Evolutionary conservation across 2,329 filamentous ascomycete genomes (phyloP).

Genomic region (Paracorniculantispora psalliotae): DNA sequence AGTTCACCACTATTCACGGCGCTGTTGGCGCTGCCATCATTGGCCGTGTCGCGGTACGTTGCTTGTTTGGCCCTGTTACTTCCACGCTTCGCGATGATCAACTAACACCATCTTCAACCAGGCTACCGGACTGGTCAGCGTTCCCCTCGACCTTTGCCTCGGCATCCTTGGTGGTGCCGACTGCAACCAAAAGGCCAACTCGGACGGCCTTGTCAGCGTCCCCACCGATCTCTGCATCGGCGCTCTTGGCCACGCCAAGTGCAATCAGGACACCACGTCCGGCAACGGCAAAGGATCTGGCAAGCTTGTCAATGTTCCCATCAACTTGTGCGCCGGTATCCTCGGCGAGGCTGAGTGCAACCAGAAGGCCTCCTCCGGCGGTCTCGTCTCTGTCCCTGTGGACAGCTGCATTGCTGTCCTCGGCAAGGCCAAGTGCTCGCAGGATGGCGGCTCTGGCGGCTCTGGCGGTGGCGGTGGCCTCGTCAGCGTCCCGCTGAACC

Average conservation of each 20-base stretch:
- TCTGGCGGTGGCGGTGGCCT: background rate
- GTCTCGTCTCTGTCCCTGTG: constrained; percentile 4
- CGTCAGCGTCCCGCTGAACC: background rate
- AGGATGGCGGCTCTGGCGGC: background rate
- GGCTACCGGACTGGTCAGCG: background rate
- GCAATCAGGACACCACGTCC: background rate
- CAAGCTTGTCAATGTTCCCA: background rate
- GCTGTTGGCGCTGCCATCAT: background rate
- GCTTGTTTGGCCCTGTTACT: background rate
- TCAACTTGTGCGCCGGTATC: background rate
- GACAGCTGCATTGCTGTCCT: background rate
- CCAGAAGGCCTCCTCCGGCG: background rate
- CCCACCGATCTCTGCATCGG: background rate
- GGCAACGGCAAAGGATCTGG: background rate
- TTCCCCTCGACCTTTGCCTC: background rate
- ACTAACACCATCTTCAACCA: background rate
- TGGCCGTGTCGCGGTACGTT: background rate
- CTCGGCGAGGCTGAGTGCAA: constrained; percentile 7
- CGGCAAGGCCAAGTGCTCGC: background rate
- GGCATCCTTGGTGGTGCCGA: background rate
- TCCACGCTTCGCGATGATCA: background rate
- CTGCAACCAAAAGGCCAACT: background rate
- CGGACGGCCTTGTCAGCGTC: background rate
- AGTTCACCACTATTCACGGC: background rate
- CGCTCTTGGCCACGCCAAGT: background rate